These are phyloP conservation scores for Strobilomyces confusus DNA, from an alignment of 768 basidiomycete genomes.

Conservation along the genomic window DNA sequence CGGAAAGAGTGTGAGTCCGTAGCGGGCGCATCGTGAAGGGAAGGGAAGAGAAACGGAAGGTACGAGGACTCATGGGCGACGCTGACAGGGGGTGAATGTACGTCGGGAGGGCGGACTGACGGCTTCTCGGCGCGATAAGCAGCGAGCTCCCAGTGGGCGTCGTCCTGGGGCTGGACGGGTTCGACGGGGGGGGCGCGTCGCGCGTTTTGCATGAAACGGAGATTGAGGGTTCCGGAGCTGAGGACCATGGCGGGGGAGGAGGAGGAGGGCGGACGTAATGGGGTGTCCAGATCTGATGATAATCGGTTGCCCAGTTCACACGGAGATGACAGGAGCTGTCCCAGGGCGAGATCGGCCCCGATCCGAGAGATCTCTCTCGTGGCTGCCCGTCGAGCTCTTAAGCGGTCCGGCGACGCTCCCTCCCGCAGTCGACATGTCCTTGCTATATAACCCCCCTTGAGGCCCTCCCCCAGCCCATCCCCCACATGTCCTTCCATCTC, in stretches of 20 bases:
- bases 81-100: slow-evolving; percentile 19
- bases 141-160: slow-evolving; percentile 54
- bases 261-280: too few relatives aligned
- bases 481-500: slow-evolving; percentile 47
- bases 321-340: slow-evolving; percentile 29
- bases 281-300: too few relatives aligned
- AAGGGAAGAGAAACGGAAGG: slow-evolving; percentile 59
- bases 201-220: slow-evolving; percentile 74
- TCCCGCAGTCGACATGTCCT: slow-evolving; percentile 18
- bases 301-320: too few relatives aligned
- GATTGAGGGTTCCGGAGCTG: slow-evolving; percentile 59
- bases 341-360: slow-evolving; percentile 10
- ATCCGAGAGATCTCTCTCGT: slow-evolving; percentile 20
- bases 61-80: slow-evolving; percentile 60
- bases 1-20: slow-evolving; percentile 22
- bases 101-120: slow-evolving; percentile 21
- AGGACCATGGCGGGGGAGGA: too few relatives aligned
- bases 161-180: slow-evolving; percentile 54
- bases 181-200: slow-evolving; percentile 49
- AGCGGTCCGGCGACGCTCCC: too few relatives aligned
- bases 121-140: slow-evolving; percentile 27
- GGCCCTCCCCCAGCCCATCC: slow-evolving; percentile 4
- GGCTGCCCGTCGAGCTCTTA: too few relatives aligned
- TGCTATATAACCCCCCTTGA: slow-evolving; percentile 23
- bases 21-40: slow-evolving; percentile 26